A percentile compares a stretch with the other conserved stretches of the same genome.
Evolutionary conservation across 139 green algal genomes (phyloP).

Genomic region (Pleodorina starrii): DNA sequence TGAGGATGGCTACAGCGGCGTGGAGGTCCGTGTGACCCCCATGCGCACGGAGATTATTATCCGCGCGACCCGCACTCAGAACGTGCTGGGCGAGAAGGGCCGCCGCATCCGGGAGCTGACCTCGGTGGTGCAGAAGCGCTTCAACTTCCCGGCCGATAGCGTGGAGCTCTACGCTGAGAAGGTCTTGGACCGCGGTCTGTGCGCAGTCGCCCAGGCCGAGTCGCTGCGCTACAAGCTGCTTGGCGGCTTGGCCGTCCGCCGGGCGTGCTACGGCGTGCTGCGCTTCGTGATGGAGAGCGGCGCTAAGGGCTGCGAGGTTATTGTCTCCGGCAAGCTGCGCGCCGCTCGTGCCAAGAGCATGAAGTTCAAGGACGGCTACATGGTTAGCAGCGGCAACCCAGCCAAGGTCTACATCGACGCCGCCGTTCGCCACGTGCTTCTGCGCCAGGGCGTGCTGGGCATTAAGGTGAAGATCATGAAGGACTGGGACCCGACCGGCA

Average conservation of each 20-base stretch:
- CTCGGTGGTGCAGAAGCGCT: slow-evolving; percentile 98
- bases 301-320: slow-evolving; percentile 99
- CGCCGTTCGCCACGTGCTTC: slow-evolving; percentile 96
- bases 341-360: slow-evolving; percentile 98
- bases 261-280: slow-evolving; percentile 99
- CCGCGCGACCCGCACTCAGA: slow-evolving; percentile 97
- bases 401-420: slow-evolving; percentile 94
- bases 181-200: slow-evolving; percentile 98
- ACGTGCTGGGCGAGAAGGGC: slow-evolving; percentile 98
- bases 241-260: slow-evolving; percentile 96
- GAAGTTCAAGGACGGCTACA: slow-evolving; percentile 99
- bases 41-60: slow-evolving; percentile 99
- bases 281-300: slow-evolving; percentile 99
- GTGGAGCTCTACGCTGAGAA: slow-evolving; percentile 99
- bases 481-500: slow-evolving; percentile 96
- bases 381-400: slow-evolving; percentile 91
- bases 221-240: slow-evolving; percentile 99
- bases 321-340: slow-evolving; percentile 98
- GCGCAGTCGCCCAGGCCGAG: slow-evolving; percentile 98
- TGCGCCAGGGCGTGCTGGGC: slow-evolving; percentile 97
- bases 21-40: slow-evolving; percentile 98
- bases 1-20: slow-evolving; percentile 98
- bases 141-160: slow-evolving; percentile 95
- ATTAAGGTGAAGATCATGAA: slow-evolving; percentile 99
- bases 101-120: slow-evolving; percentile 99